Percentiles rank a stretch among this genome's conserved stretches.
Evolutionary conservation across 345 rosid genomes (phyloP).

Genomic region (Aegle marmelos): DNA sequence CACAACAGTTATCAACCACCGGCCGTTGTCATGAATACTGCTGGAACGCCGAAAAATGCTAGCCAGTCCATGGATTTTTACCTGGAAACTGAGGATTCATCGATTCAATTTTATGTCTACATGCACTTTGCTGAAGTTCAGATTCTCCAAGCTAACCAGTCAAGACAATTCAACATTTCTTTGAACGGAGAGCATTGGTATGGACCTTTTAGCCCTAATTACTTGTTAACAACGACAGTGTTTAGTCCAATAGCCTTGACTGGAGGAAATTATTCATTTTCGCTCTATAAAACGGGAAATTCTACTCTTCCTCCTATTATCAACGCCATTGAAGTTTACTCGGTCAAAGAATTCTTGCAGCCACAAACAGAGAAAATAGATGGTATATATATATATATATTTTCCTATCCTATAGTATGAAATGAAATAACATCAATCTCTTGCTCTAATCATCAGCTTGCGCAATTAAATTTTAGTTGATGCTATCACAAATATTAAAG

Average conservation of each 20-base stretch:
- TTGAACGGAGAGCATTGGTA: conserved; percentile 7
- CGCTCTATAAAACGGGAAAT: conserved; percentile 1
- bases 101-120: conserved; percentile 12
- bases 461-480: conserved; percentile 8
- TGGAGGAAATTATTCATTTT: conserved; percentile 14
- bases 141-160: conserved; percentile 18
- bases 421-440: too few relatives aligned
- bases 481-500: conserved; percentile 27
- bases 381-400: conserved; percentile 8
- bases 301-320: conserved; percentile 9
- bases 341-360: neutral
- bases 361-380: conserved; percentile 17
- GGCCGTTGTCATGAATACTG: conserved; percentile 18
- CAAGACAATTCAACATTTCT: conserved; percentile 19
- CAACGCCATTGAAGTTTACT: conserved; percentile 23
- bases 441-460: neutral
- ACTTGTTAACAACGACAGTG: conserved; percentile 18
- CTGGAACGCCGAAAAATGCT: conserved; percentile 3
- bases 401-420: too few relatives aligned
- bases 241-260: neutral
- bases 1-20: conserved; percentile 5
- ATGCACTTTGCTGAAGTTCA: conserved; percentile 28
- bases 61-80: conserved; percentile 7
- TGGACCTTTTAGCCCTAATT: conserved; percentile 18
- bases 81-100: neutral